A percentile compares a stretch with the other conserved stretches of the same genome.
These are phyloP conservation scores for Coffea humblotiana DNA, from an alignment of 305 asterid species.

Conservation along the genomic window DNA sequence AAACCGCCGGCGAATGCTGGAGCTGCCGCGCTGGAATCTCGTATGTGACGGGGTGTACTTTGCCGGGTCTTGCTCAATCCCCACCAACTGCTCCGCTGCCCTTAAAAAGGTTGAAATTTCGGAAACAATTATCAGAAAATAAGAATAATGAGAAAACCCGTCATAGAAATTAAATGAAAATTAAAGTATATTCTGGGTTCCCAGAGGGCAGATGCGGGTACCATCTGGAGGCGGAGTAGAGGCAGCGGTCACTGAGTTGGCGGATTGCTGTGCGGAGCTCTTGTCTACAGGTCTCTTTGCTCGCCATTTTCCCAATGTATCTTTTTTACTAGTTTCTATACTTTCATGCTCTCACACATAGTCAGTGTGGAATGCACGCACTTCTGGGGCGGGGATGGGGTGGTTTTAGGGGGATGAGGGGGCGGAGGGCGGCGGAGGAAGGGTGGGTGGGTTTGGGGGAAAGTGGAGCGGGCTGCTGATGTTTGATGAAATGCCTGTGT, in stretches of 20 bases:
- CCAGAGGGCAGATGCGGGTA: conserved; percentile 22
- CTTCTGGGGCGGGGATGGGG: not conserved
- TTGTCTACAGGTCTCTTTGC: conserved; percentile 81
- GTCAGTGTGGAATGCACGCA: not conserved
- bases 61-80: conserved; percentile 91
- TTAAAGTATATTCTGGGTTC: not conserved
- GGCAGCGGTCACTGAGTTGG: conserved; percentile 91
- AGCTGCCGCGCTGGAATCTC: conserved; percentile 95
- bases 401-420: not conserved
- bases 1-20: conserved; percentile 87
- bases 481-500: too few relatives aligned
- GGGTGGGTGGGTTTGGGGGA: too few relatives aligned
- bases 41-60: conserved; percentile 87
- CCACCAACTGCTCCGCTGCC: conserved; percentile 93
- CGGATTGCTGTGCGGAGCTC: conserved; percentile 95
- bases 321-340: not conserved
- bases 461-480: too few relatives aligned
- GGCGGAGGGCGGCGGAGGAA: too few relatives aligned
- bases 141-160: not conserved
- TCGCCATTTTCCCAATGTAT: conserved; percentile 43
- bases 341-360: not conserved
- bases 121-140: not conserved
- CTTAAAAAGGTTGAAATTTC: conserved; percentile 31
- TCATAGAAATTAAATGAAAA: not conserved
- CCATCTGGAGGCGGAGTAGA: conserved; percentile 92